Percentiles rank a stretch among this genome's conserved stretches.
phyloP scores from a whole-genome alignment of 2,329 filamentous ascomycete genomes.

The Pezizomycotina sp. region DNA sequence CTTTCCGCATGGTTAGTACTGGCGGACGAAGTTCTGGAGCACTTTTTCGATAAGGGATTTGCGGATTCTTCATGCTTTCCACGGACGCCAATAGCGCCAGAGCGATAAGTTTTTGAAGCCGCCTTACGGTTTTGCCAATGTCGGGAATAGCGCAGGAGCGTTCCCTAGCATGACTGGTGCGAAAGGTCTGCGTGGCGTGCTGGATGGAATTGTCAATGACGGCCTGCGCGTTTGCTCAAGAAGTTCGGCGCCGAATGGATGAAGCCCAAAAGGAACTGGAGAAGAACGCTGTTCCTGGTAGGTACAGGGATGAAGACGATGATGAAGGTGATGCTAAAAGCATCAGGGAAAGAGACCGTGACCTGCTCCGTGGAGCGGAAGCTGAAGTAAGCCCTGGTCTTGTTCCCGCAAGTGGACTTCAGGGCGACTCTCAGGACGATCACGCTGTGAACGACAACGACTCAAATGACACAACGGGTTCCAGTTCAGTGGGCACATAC shows the following conservation, averaged over 20 bases:
- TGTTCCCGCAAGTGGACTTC: too few species aligned
- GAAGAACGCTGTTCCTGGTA: slow-evolving; percentile 52
- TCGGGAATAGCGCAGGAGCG: slow-evolving; percentile 44
- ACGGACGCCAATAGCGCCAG: slow-evolving; percentile 22
- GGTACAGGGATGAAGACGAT: slow-evolving; percentile 49
- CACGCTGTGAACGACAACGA: too few species aligned
- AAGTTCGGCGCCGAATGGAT: slow-evolving; percentile 83
- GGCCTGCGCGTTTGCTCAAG: slow-evolving; percentile 85
- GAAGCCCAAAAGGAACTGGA: slow-evolving; percentile 87
- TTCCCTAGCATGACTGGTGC: slow-evolving; percentile 33
- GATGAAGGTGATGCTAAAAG: slow-evolving; percentile 50
- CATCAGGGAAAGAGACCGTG: slow-evolving; percentile 40
- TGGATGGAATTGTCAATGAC: slow-evolving; percentile 95
- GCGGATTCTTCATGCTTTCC: slow-evolving; percentile 75
- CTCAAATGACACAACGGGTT: too few species aligned
- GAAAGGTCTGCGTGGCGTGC: slow-evolving; percentile 72
- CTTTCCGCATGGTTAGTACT: slow-evolving; percentile 97
- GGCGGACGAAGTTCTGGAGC: slow-evolving; percentile 84
- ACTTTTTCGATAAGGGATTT: slow-evolving; percentile 95
- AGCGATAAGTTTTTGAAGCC: slow-evolving; percentile 29
- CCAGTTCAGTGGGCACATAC: too few species aligned
- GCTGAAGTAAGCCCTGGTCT: too few species aligned
- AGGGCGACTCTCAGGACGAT: too few species aligned
- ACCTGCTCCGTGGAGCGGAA: slow-evolving; percentile 58
- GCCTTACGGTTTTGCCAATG: slow-evolving; percentile 33